Base-by-base conservation (phyloP, 305 asterid species). In the Vinca major region DNA sequence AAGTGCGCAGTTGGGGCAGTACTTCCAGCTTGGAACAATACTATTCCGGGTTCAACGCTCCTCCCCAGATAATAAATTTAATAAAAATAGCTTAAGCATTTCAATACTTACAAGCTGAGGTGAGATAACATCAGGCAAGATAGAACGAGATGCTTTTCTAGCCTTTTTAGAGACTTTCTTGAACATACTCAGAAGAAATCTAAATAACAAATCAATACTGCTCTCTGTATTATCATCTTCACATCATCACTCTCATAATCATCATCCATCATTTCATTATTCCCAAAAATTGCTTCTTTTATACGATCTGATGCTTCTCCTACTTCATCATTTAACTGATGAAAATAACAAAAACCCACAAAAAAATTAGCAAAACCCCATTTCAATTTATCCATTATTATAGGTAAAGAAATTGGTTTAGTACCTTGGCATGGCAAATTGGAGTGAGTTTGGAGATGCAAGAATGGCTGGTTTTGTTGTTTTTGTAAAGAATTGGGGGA, bases 211-310 rank as follows among this genome's bases (percentile, higher is more conserved):
- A 72, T 78, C 80, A 52, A 75, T 26, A 55, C 82, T 78, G 68
- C 80, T 78, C 69, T 78, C 82, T 0, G 80, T 52, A 61, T 72
- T 71, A 45, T 78, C 80, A 54, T 78, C 82, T 14, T 74, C 77
- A 14, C 80, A 13, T 74, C 79, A 51, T 74, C 76, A 16, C 70
- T 63, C 20, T 74, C 81, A n/a, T 73, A 67, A 8, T 67, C 79
- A 26, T 63, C 71, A 50, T 26, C 33, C 33, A 63, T n/a, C 64
- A 63, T 51, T 56, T 61, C 81, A 61, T 62, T 69, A 65, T 20
- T 74, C 36, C 72, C 78, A 49, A 71, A 78, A 45, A 64, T 63
- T 55, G 69, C 63, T 17, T 65, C 67, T 41, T 60, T 67, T 39
- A 78, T 67, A 71, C 73, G 74, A 48, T 68, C 79, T 11, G 75